These are phyloP conservation scores for Candida awuae DNA, from an alignment of 805 yeast genomes.

Conservation along the genomic window DNA sequence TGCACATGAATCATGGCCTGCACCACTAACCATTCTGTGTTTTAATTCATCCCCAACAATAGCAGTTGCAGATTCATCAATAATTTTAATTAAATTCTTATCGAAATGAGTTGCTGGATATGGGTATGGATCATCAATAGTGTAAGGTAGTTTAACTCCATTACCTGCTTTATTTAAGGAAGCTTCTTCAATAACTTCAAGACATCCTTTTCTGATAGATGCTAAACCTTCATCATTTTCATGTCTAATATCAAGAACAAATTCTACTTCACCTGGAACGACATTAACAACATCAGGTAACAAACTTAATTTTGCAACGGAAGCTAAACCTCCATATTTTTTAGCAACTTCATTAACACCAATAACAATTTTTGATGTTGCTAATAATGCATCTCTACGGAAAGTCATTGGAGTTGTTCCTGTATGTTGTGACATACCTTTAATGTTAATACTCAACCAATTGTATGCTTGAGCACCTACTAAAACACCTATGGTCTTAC, in stretches of 20 bases:
- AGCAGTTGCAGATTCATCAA: slow-evolving; percentile 43
- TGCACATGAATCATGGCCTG: slow-evolving; percentile 67
- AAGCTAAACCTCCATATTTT: slow-evolving; percentile 43
- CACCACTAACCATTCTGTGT: slow-evolving; percentile 52
- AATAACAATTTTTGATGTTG: slow-evolving; percentile 49
- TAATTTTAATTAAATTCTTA: slow-evolving; percentile 42
- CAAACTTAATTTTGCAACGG: slow-evolving; percentile 50
- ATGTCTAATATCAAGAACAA: slow-evolving; percentile 57
- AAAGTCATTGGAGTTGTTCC: slow-evolving; percentile 63
- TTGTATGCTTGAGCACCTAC: slow-evolving; percentile 57
- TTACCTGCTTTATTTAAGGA: slow-evolving; percentile 25
- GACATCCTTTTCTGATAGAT: slow-evolving; percentile 29
- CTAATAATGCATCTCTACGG: slow-evolving; percentile 54
- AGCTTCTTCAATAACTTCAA: slow-evolving; percentile 25
- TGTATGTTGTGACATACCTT: slow-evolving; percentile 62
- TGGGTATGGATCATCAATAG: slow-evolving; percentile 34
- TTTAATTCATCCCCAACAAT: slow-evolving; percentile 38
- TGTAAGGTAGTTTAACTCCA: slow-evolving; percentile 34
- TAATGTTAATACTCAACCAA: slow-evolving; percentile 52
- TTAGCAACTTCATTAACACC: slow-evolving; percentile 49
- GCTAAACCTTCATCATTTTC: slow-evolving; percentile 37
- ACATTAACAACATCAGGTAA: slow-evolving; percentile 61
- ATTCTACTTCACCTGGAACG: slow-evolving; percentile 52
- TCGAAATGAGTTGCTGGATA: slow-evolving; percentile 49
- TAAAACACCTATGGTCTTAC: slow-evolving; percentile 56